phyloP scores from a whole-genome alignment of 2,329 filamentous ascomycete genomes.

The Epichloe aotearoae region DNA sequence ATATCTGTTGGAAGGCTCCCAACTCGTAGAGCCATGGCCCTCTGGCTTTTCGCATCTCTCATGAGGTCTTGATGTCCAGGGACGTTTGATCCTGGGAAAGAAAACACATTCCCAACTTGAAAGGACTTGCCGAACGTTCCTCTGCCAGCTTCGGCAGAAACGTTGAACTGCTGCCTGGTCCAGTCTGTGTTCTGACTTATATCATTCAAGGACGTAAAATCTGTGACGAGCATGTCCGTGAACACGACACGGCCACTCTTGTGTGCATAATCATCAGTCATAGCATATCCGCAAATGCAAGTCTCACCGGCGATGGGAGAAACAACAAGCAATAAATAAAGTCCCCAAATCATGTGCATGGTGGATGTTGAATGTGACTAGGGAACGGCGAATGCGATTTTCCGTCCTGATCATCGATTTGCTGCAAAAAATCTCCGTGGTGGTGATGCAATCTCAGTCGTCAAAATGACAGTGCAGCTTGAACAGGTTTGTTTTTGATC shows the following conservation, averaged over 20 bases:
- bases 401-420: not conserved
- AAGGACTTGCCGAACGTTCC: slow-evolving; percentile 57
- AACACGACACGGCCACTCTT: slow-evolving; percentile 36
- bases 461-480: not conserved
- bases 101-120: slow-evolving; percentile 39
- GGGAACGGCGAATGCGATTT: not conserved
- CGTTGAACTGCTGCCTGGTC: slow-evolving; percentile 54
- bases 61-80: slow-evolving; percentile 8
- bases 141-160: slow-evolving; percentile 40
- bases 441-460: not conserved
- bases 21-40: slow-evolving; percentile 42
- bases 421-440: not conserved
- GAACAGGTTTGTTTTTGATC: not conserved
- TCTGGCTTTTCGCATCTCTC: slow-evolving; percentile 24
- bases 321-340: slow-evolving; percentile 8
- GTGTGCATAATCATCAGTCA: slow-evolving; percentile 27
- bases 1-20: slow-evolving; percentile 25
- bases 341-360: not conserved
- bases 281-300: slow-evolving; percentile 62
- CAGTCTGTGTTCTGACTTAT: slow-evolving; percentile 44
- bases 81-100: slow-evolving; percentile 32
- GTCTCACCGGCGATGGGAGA: slow-evolving; percentile 16
- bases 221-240: slow-evolving; percentile 57
- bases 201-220: slow-evolving; percentile 47
- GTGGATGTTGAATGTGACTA: not conserved